Conservation (phyloP, 2,329 filamentous ascomycete species). For the Penicillium sp. region DNA sequence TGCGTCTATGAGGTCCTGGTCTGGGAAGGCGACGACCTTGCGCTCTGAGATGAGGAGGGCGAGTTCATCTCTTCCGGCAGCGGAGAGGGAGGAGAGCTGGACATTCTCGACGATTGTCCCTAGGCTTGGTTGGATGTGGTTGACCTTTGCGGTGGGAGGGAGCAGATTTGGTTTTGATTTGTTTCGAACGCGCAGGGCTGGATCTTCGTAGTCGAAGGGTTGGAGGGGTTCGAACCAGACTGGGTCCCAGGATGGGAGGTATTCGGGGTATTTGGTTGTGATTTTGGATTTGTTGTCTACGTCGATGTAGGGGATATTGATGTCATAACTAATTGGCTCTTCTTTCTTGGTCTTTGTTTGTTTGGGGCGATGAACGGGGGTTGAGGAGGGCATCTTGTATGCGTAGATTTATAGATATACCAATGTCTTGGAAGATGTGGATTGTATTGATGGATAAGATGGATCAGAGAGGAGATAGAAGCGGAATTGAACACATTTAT, state of each 20-base stretch:
- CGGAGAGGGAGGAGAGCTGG: slow-evolving; percentile 48
- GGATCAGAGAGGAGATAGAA: slow-evolving; percentile 2
- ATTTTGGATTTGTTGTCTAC: slow-evolving; percentile 38
- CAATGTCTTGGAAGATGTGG: background rate
- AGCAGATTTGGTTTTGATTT: slow-evolving; percentile 40
- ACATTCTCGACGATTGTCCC: slow-evolving; percentile 44
- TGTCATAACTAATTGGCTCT: slow-evolving; percentile 45
- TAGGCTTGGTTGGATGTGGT: slow-evolving; percentile 43
- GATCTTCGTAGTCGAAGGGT: slow-evolving; percentile 46
- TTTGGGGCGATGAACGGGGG: slow-evolving; percentile 31
- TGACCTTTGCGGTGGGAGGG: slow-evolving; percentile 29
- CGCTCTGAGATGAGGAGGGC: slow-evolving; percentile 67
- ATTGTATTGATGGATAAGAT: slow-evolving; percentile 7
- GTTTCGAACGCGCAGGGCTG: slow-evolving; percentile 45
- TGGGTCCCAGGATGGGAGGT: slow-evolving; percentile 48
- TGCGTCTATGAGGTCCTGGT: slow-evolving; percentile 49
- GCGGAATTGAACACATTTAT: slow-evolving; percentile 2
- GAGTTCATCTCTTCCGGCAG: slow-evolving; percentile 50
- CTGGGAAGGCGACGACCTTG: slow-evolving; percentile 51
- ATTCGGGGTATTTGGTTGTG: slow-evolving; percentile 43
- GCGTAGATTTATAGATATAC: background rate
- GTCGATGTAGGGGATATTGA: slow-evolving; percentile 49
- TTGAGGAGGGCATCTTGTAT: slow-evolving; percentile 34
- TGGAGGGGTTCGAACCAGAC: slow-evolving; percentile 47
- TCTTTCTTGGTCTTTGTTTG: slow-evolving; percentile 26